phyloP scores from a whole-genome alignment of 176 grass and related monocot species.

The Triticum turgidum region DNA sequence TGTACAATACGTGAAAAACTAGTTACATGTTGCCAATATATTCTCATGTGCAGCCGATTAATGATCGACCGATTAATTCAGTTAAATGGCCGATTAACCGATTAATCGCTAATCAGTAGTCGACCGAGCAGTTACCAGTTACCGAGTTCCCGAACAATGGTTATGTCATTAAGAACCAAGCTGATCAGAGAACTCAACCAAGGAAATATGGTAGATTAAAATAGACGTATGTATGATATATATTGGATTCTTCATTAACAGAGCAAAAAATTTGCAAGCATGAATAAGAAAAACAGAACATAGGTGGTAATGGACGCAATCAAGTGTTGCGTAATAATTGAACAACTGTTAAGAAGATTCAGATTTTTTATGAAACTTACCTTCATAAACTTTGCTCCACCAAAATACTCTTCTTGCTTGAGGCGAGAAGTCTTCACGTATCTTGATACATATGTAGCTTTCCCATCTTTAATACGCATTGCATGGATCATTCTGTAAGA shows the following conservation, averaged over 20 bases:
- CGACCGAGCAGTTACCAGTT: too few species aligned
- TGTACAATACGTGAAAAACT: too few species aligned
- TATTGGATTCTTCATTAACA: background rate
- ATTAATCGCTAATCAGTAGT: too few species aligned
- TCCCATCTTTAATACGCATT: conserved; percentile 91
- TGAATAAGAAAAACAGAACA: background rate
- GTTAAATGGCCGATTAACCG: too few species aligned
- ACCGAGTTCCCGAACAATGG: too few species aligned
- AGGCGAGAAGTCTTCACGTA: conserved; percentile 85
- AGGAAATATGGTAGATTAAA: background rate
- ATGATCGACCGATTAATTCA: too few species aligned
- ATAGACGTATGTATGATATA: background rate
- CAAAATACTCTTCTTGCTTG: conserved; percentile 93
- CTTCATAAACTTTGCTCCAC: conserved; percentile 90
- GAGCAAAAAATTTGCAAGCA: background rate
- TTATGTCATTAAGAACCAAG: background rate
- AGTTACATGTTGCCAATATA: too few species aligned
- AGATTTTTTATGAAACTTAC: conserved; percentile 14
- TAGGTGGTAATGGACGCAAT: background rate
- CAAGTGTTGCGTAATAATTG: background rate
- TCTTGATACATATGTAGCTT: conserved; percentile 87
- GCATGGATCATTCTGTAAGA: conserved; percentile 90
- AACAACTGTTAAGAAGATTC: background rate
- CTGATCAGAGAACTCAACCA: background rate
- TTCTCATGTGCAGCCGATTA: too few species aligned